Conservation (phyloP, 2,329 filamentous ascomycete genomes). For the Gnomoniopsis smithogilvyi region DNA sequence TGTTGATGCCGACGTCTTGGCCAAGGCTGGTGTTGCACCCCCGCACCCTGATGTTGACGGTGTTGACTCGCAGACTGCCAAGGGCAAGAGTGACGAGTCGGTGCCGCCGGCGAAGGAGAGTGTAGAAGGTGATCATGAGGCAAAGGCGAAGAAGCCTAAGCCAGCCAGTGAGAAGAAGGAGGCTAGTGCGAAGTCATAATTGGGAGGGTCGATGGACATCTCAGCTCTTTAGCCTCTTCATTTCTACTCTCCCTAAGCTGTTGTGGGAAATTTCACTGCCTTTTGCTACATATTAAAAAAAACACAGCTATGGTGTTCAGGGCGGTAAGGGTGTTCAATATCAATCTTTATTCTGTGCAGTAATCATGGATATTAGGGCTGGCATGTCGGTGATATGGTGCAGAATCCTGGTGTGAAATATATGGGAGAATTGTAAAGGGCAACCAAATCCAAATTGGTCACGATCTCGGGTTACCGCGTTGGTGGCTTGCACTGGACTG, state of each 20-base stretch:
- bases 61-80: slow-evolving; percentile 55
- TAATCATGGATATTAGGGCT: background rate
- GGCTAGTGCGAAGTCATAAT: slow-evolving; percentile 33
- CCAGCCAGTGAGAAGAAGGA: slow-evolving; percentile 62
- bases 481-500: background rate
- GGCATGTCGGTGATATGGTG: background rate
- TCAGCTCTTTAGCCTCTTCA: slow-evolving; percentile 7
- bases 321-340: slow-evolving; percentile 3
- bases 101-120: slow-evolving; percentile 44
- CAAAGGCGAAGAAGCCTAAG: slow-evolving; percentile 53
- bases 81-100: slow-evolving; percentile 35
- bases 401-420: background rate
- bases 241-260: background rate
- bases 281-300: background rate
- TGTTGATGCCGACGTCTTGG: slow-evolving; percentile 28
- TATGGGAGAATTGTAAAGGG: background rate
- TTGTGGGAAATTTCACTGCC: background rate
- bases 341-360: background rate
- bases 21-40: slow-evolving; percentile 41
- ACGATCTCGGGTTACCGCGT: background rate
- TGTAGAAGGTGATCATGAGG: slow-evolving; percentile 57
- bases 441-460: background rate
- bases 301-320: background rate
- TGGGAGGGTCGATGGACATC: slow-evolving; percentile 16
- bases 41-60: slow-evolving; percentile 62